Evolutionary conservation across 1,284 basidiomycete species (phyloP).

Genomic region (Mycena sp.): DNA sequence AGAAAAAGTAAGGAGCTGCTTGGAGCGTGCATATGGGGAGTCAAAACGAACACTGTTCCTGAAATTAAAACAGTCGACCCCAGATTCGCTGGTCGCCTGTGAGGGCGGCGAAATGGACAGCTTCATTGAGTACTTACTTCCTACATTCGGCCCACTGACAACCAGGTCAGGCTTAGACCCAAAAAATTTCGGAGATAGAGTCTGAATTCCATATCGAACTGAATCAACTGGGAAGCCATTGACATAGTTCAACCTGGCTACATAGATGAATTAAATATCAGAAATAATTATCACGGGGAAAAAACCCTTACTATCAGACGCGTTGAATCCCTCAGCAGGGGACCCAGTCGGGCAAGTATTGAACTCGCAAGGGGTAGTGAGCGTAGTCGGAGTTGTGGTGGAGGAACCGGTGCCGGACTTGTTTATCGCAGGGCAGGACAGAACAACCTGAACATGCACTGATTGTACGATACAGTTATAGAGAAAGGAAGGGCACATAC

Average conservation of each 20-base stretch:
- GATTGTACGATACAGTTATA: neutral
- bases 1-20: neutral
- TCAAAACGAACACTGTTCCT: slow-evolving; percentile 47
- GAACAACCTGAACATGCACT: slow-evolving; percentile 43
- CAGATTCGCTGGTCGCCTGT: slow-evolving; percentile 44
- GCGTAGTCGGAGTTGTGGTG: slow-evolving; percentile 36
- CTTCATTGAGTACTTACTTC: slow-evolving; percentile 49
- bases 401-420: slow-evolving; percentile 54
- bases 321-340: slow-evolving; percentile 55
- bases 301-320: slow-evolving; percentile 41
- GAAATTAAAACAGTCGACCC: slow-evolving; percentile 43
- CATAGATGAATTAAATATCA: neutral
- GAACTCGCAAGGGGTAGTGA: slow-evolving; percentile 51
- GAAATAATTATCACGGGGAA: neutral
- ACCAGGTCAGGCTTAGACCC: slow-evolving; percentile 57
- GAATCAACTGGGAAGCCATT: slow-evolving; percentile 57
- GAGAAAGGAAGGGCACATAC: slow-evolving; percentile 35
- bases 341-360: slow-evolving; percentile 52
- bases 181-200: slow-evolving; percentile 54
- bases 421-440: slow-evolving; percentile 54
- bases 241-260: slow-evolving; percentile 50
- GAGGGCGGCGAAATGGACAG: too few species aligned
- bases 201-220: slow-evolving; percentile 57
- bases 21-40: neutral
- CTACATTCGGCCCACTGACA: slow-evolving; percentile 61